Conservation (phyloP, 345 rosid species). For the Nephelium lappaceum region DNA sequence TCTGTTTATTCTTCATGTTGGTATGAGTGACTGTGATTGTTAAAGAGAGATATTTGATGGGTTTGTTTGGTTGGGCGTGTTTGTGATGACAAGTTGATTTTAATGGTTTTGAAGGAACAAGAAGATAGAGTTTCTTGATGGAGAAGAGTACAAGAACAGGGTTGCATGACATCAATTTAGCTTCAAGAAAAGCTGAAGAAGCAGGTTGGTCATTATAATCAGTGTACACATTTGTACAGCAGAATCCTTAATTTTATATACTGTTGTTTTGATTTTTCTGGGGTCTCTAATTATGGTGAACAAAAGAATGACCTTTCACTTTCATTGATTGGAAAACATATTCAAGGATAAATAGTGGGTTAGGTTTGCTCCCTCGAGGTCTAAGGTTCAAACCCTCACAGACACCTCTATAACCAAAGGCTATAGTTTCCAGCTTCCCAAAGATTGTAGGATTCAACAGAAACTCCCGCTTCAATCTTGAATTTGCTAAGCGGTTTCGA, state of each 20-base stretch:
- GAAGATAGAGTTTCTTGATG: conserved; percentile 41
- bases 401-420: too few relatives aligned
- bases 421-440: too few relatives aligned
- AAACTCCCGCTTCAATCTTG: too few relatives aligned
- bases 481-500: too few relatives aligned
- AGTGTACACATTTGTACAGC: too few relatives aligned
- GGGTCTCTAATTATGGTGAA: neutral
- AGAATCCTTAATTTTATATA: neutral
- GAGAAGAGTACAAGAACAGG: conserved; percentile 48
- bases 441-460: too few relatives aligned
- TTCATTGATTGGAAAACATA: neutral
- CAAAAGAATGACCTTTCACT: neutral
- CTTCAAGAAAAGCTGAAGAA: conserved; percentile 95
- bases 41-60: neutral
- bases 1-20: too few relatives aligned
- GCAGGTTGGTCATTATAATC: conserved; percentile 47
- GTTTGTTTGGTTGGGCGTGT: neutral
- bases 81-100: conserved; percentile 1
- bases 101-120: conserved; percentile 17
- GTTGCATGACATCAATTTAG: conserved; percentile 60
- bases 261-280: neutral
- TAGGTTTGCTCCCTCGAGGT: too few relatives aligned
- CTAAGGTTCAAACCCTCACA: too few relatives aligned
- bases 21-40: neutral
- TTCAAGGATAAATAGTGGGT: too few relatives aligned